phyloP scores from a whole-genome alignment of 2,329 filamentous ascomycete species.

The Trichophaea hybrida region DNA sequence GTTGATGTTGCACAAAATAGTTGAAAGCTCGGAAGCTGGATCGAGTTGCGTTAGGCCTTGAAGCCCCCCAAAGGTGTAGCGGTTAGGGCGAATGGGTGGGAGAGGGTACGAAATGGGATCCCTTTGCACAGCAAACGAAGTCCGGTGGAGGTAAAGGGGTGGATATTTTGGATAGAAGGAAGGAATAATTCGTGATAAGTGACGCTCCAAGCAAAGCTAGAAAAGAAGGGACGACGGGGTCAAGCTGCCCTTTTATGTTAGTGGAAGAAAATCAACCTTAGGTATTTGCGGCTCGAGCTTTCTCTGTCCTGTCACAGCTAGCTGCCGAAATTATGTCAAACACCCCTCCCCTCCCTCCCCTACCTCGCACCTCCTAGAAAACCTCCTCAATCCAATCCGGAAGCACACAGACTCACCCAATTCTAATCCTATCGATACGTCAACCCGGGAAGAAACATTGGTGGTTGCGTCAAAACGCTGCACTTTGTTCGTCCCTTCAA shows the following conservation, averaged over 20 bases:
- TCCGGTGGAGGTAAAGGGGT: not conserved
- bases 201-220: not conserved
- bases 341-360: not conserved
- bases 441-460: not conserved
- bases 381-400: not conserved
- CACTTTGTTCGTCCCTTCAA: not conserved
- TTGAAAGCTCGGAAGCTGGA: no score
- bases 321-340: not conserved
- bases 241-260: not conserved
- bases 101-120: not conserved
- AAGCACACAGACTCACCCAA: not conserved
- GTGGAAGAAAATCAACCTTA: not conserved
- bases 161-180: not conserved
- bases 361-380: not conserved
- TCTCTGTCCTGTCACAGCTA: not conserved
- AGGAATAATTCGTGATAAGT: not conserved
- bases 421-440: not conserved
- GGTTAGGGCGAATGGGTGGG: no score
- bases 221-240: not conserved
- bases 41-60: no score
- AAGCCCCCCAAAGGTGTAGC: no score
- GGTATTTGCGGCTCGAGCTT: not conserved
- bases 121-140: not conserved
- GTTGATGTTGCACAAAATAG: no score
- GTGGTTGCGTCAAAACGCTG: not conserved